These are phyloP conservation scores for Ambrosiella cleistominuta DNA, from an alignment of 2,329 filamentous ascomycete genomes.

Conservation along the genomic window DNA sequence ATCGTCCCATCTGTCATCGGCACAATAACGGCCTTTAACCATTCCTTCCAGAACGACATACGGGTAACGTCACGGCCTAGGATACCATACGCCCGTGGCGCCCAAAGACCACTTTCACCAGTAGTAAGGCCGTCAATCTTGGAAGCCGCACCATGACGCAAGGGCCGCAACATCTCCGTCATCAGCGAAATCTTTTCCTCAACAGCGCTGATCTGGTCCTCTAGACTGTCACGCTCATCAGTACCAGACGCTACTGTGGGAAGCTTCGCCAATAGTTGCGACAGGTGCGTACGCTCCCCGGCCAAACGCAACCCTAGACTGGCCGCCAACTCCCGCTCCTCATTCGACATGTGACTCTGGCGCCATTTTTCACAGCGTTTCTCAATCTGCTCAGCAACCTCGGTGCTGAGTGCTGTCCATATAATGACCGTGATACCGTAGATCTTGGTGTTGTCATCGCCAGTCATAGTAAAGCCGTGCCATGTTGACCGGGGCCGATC, in stretches of 20 bases:
- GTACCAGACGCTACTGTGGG: slow-evolving; percentile 68
- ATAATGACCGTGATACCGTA: slow-evolving; percentile 84
- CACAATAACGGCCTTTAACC: slow-evolving; percentile 82
- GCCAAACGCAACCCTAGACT: slow-evolving; percentile 81
- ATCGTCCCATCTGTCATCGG: slow-evolving; percentile 86
- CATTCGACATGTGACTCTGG: slow-evolving; percentile 72
- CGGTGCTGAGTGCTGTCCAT: slow-evolving; percentile 73
- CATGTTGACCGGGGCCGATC: slow-evolving; percentile 89
- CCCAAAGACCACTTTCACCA: slow-evolving; percentile 91
- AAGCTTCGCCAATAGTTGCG: slow-evolving; percentile 67
- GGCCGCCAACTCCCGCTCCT: slow-evolving; percentile 79
- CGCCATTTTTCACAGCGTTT: slow-evolving; percentile 68
- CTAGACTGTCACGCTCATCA: slow-evolving; percentile 60
- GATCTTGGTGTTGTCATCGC: slow-evolving; percentile 75
- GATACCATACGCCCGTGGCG: slow-evolving; percentile 81
- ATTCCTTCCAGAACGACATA: slow-evolving; percentile 95
- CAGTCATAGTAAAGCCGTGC: slow-evolving; percentile 98
- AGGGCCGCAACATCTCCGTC: slow-evolving; percentile 83
- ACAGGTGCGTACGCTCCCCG: slow-evolving; percentile 73
- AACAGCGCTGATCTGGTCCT: slow-evolving; percentile 86
- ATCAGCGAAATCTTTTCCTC: slow-evolving; percentile 96
- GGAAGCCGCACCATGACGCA: slow-evolving; percentile 83
- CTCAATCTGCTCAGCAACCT: slow-evolving; percentile 70
- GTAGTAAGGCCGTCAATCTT: slow-evolving; percentile 95
- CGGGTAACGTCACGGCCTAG: slow-evolving; percentile 68